A percentile compares a stretch with the other conserved stretches of the same genome.
These are phyloP conservation scores for Plasmodium ovale DNA, from an alignment of 169 alveolate species.

Conservation along the genomic window DNA sequence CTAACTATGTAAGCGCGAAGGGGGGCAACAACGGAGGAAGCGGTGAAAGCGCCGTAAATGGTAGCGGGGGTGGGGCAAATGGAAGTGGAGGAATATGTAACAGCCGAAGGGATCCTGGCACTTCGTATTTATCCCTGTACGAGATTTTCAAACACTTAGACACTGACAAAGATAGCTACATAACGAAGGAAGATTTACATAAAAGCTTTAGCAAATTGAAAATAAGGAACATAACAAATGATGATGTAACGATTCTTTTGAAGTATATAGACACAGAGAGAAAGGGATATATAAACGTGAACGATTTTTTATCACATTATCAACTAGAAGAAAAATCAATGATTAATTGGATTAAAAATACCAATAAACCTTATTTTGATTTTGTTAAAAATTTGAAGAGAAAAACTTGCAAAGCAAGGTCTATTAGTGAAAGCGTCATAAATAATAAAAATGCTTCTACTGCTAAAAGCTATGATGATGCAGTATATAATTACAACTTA, in stretches of 20 bases:
- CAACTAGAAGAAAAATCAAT: constrained; percentile 71
- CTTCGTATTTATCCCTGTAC: constrained; percentile 52
- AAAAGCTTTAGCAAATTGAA: constrained; percentile 48
- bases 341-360: constrained; percentile 72
- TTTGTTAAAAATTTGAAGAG: constrained; percentile 46
- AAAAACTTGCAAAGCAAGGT: constrained; percentile 10
- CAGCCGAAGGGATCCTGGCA: constrained; percentile 7
- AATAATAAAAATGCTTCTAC: constrained; percentile 46
- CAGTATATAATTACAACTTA: constrained; percentile 35
- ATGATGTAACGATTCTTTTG: constrained; percentile 45
- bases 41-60: too few relatives aligned
- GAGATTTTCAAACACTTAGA: constrained; percentile 71
- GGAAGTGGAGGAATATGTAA: constrained; percentile 2
- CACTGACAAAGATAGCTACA: constrained; percentile 62
- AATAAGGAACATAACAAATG: constrained; percentile 45
- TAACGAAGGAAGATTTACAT: constrained; percentile 67
- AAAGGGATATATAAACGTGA: constrained; percentile 61
- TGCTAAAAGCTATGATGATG: constrained; percentile 57
- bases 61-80: neutral
- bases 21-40: too few relatives aligned
- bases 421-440: constrained; percentile 23
- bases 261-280: constrained; percentile 69
- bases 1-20: constrained; percentile 34
- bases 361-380: constrained; percentile 75
- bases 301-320: constrained; percentile 60